Base-by-base conservation (phyloP, 257 asterid genomes). In the Solanum pennellii region DNA sequence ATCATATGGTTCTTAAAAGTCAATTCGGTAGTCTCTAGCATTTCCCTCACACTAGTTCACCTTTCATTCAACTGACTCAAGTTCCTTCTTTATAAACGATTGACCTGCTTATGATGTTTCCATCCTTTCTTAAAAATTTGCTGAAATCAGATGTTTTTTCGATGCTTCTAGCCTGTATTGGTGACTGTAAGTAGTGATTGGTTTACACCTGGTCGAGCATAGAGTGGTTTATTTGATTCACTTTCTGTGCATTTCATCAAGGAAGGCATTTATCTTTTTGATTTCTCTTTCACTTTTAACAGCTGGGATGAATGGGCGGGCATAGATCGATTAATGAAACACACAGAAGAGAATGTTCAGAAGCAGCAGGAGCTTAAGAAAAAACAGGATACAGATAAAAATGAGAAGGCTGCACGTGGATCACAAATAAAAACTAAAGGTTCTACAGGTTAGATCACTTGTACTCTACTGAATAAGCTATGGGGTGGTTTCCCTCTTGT, bases 291-390 rank as follows among this genome's bases (percentile, higher is more conserved):
- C 85, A 29, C 74, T 35, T 89, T 86, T 84, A 49, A 90, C 92
- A 95, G 99, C 84, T 96, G 97, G 97, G 98, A 96, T 92, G 99
- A 94, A 93, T 95, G 98, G 99, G 90, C 93, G 90, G 92, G 88
- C 83, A 84, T 86, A 56, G 90, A 91, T 83, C 87, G 89, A 87
- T 77, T 96, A 88, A 88, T 93, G 94, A 94, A 94, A 88, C 76
- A 23, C 37, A 96, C 94, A 18, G 93, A 94, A 35, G 98, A 91
- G 89, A 96, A 96, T 88, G 41, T 91, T 82, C 89, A 72, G 83
- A 93, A 89, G 92, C 92, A 89, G 89, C 87, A 87, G 89, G 94
- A 91, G 82, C 93, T 92, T n/a, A 88, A 49, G 79, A 90, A 85
- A 88, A 90, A 90, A 88, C 88, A 87, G 87, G 92, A 87, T 2